Conservation (phyloP, 345 rosid species). For the Barbarea vulgaris region DNA sequence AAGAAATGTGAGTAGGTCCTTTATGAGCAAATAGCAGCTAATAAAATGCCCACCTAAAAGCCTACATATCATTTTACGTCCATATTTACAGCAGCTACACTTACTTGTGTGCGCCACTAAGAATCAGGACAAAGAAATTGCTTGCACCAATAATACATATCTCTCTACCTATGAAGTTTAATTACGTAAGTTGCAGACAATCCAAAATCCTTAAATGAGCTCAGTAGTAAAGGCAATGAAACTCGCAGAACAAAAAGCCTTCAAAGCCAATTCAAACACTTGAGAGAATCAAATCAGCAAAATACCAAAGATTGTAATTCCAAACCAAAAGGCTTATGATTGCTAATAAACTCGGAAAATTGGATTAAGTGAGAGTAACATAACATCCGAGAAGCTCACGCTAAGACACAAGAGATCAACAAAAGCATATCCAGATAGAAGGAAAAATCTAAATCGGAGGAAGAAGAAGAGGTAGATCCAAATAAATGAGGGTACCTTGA, state of each 20-base stretch:
- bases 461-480: slow-evolving; percentile 51
- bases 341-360: not conserved
- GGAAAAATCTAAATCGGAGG: not conserved
- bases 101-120: slow-evolving; percentile 41
- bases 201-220: slow-evolving; percentile 13
- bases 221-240: not conserved
- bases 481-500: slow-evolving; percentile 44
- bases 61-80: slow-evolving; percentile 18
- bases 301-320: not conserved
- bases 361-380: not conserved
- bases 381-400: not conserved
- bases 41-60: slow-evolving; percentile 44
- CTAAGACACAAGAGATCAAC: slow-evolving; percentile 10
- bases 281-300: not conserved
- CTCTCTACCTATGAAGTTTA: not conserved
- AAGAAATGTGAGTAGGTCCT: slow-evolving; percentile 32
- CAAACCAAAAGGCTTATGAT: not conserved
- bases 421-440: slow-evolving; percentile 10
- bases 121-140: slow-evolving; percentile 43
- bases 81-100: slow-evolving; percentile 47
- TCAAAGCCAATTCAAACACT: not conserved
- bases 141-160: not conserved
- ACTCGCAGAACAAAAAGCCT: not conserved
- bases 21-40: slow-evolving; percentile 39
- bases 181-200: not conserved